Percentiles rank a stretch among this genome's conserved stretches.
These are phyloP conservation scores for Aeschynomene evenia DNA, from an alignment of 306 rosid genomes.

Conservation along the genomic window DNA sequence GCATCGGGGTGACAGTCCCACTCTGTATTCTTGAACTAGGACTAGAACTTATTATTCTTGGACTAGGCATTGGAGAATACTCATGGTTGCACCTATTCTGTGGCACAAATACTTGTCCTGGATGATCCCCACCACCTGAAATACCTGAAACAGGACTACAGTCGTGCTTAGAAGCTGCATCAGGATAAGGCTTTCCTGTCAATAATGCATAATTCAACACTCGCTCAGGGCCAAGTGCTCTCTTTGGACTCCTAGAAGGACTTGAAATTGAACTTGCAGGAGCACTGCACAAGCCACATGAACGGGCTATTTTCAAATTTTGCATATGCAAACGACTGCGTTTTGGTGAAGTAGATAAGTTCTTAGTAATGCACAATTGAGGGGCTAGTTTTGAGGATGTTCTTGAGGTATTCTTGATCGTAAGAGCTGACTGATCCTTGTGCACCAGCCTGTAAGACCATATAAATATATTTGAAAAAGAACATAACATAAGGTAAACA, in stretches of 20 bases:
- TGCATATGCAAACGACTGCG: conserved; percentile 54
- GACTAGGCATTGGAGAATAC: conserved; percentile 85
- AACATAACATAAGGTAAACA: conserved; percentile 28
- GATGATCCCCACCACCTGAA: conserved; percentile 71
- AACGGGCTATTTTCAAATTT: conserved; percentile 55
- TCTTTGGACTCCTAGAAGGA: conserved; percentile 74
- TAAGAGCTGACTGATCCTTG: conserved; percentile 48
- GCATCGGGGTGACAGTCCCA: conserved; percentile 79
- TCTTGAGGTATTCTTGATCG: conserved; percentile 41
- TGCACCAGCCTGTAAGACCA: conserved; percentile 43
- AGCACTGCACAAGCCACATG: conserved; percentile 73
- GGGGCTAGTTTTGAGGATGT: conserved; percentile 47
- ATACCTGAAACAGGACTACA: conserved; percentile 77
- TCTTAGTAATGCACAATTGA: conserved; percentile 44
- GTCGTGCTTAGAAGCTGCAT: conserved; percentile 66
- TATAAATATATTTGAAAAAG: conserved; percentile 29
- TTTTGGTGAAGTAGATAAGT: conserved; percentile 53
- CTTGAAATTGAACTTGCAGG: conserved; percentile 76
- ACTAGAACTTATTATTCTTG: conserved; percentile 75
- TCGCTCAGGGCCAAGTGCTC: conserved; percentile 66
- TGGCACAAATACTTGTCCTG: conserved; percentile 56
- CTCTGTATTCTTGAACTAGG: conserved; percentile 91
- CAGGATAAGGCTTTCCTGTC: conserved; percentile 59
- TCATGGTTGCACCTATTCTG: conserved; percentile 70
- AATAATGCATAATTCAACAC: conserved; percentile 49